These are phyloP conservation scores for Tuber brumale DNA, from an alignment of 495 filamentous ascomycete species.

Conservation along the genomic window DNA sequence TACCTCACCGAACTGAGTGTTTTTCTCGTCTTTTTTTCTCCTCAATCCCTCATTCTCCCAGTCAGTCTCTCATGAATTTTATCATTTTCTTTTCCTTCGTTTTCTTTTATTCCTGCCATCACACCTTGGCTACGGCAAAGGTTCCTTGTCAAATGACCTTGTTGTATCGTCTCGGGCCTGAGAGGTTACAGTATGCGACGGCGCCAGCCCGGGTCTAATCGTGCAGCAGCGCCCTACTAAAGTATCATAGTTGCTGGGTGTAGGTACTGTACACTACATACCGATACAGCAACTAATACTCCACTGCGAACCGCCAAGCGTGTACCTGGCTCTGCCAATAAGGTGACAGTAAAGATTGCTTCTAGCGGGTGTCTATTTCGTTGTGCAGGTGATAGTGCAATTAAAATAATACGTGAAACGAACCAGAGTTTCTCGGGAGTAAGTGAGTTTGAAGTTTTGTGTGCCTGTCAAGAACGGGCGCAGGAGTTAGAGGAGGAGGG, in stretches of 20 bases:
- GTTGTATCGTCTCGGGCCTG: not conserved
- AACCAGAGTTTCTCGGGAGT: not conserved
- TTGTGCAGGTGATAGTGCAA: not conserved
- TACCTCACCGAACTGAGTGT: conserved; percentile 28
- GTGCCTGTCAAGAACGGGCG: not conserved
- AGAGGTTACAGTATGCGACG: conserved; percentile 19
- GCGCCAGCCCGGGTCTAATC: conserved; percentile 19
- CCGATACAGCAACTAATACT: not conserved
- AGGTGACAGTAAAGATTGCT: conserved; percentile 5
- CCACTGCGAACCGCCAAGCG: conserved; percentile 10
- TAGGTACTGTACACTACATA: not conserved
- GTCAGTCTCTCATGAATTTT: not conserved
- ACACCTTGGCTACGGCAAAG: not conserved
- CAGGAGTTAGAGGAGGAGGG: not conserved
- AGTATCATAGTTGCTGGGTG: not conserved
- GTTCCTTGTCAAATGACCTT: conserved; percentile 21
- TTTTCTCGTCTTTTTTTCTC: conserved; percentile 14
- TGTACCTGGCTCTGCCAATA: conserved; percentile 23
- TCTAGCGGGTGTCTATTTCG: conserved; percentile 16
- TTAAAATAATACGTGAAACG: not conserved
- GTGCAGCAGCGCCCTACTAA: conserved; percentile 19
- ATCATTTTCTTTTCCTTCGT: not conserved
- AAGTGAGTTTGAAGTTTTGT: not conserved
- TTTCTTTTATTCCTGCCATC: conserved; percentile 6
- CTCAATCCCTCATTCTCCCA: conserved; percentile 10